Evolutionary conservation across 768 basidiomycete genomes (phyloP).

Genomic region (Hericium coralloides): DNA sequence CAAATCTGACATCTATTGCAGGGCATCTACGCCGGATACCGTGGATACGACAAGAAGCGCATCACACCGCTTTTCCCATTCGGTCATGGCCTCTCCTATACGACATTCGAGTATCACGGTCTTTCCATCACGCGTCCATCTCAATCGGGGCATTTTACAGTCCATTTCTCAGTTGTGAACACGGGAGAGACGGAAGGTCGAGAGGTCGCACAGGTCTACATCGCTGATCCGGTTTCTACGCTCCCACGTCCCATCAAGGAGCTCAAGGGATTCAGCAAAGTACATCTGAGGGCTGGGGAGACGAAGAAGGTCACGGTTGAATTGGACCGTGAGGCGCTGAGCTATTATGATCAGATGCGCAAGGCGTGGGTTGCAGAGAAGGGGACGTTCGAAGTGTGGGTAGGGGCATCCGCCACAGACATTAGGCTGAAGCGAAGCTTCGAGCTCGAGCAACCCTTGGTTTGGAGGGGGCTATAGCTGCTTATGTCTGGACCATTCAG

Average conservation of each 20-base stretch:
- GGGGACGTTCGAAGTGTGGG: slow-evolving; percentile 35
- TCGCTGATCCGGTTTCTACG: slow-evolving; percentile 32
- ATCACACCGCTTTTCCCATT: slow-evolving; percentile 43
- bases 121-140: neutral
- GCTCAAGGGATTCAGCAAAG: slow-evolving; percentile 42
- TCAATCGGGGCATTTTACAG: slow-evolving; percentile 22
- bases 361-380: slow-evolving; percentile 33
- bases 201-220: slow-evolving; percentile 43
- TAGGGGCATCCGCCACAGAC: slow-evolving; percentile 38
- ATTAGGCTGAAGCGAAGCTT: slow-evolving; percentile 28
- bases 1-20: slow-evolving; percentile 4
- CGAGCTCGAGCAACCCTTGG: slow-evolving; percentile 25
- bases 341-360: slow-evolving; percentile 37
- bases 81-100: slow-evolving; percentile 56
- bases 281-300: slow-evolving; percentile 35
- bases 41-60: slow-evolving; percentile 36
- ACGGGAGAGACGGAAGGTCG: slow-evolving; percentile 33
- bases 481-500: too few species aligned
- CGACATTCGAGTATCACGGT: slow-evolving; percentile 34
- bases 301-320: slow-evolving; percentile 26
- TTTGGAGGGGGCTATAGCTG: slow-evolving; percentile 33
- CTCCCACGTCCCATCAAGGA: slow-evolving; percentile 37
- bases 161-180: slow-evolving; percentile 39
- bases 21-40: slow-evolving; percentile 46
- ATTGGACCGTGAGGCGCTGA: slow-evolving; percentile 39